These are phyloP conservation scores for Ormosia emarginata DNA, from an alignment of 306 rosid species.

Conservation along the genomic window DNA sequence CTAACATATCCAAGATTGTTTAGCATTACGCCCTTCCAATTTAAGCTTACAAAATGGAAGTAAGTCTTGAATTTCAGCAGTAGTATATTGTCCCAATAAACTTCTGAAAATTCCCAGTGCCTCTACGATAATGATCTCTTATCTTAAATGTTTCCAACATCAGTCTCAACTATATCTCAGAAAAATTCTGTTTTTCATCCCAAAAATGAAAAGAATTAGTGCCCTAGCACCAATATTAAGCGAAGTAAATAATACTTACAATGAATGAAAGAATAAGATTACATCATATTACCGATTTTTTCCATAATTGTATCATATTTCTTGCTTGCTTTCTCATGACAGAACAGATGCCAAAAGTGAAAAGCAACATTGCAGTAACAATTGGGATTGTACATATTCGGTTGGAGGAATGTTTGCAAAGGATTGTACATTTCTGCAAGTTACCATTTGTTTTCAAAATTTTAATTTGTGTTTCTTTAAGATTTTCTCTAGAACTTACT, in stretches of 20 bases:
- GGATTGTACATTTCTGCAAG: background rate
- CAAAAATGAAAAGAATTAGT: background rate
- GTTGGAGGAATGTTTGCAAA: background rate
- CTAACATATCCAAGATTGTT: background rate
- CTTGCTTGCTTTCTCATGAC: conserved; percentile 28
- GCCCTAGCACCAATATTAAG: background rate
- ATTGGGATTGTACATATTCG: conserved; percentile 27
- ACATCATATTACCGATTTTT: conserved; percentile 21
- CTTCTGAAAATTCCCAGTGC: background rate
- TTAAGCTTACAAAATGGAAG: background rate
- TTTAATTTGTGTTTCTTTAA: background rate
- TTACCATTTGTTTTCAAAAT: background rate
- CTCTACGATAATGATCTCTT: background rate
- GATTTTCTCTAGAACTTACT: background rate
- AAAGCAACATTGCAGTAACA: conserved; percentile 23
- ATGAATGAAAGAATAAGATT: background rate
- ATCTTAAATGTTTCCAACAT: background rate
- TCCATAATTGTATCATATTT: background rate
- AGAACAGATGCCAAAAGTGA: conserved; percentile 31
- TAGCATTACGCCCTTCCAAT: background rate
- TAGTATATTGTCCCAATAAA: background rate
- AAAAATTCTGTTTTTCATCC: conserved; percentile 10
- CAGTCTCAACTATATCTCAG: background rate
- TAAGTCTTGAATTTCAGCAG: background rate
- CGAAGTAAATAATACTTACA: background rate